Percentiles rank a stretch among this genome's conserved stretches.
phyloP scores from a whole-genome alignment of 2,329 filamentous ascomycete species.

The Colletotrichum liriopes region DNA sequence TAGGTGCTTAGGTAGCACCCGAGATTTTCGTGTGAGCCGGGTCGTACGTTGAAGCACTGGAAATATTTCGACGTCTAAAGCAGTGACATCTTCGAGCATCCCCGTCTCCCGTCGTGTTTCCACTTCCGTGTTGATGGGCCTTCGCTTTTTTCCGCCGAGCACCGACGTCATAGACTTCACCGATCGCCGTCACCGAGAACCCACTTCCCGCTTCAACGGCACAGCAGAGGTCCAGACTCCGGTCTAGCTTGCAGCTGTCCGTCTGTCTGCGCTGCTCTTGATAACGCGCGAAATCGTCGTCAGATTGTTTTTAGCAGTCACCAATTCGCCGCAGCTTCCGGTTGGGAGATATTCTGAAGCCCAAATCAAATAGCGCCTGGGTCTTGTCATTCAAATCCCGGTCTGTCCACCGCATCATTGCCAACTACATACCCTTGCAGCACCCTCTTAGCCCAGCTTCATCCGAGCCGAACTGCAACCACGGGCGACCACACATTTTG shows the following conservation, averaged over 20 bases:
- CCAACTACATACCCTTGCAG: too few species aligned
- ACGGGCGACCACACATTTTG: background rate
- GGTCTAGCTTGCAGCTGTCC: background rate
- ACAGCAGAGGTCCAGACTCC: background rate
- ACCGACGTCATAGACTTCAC: conserved; percentile 21
- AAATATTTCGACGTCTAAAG: background rate
- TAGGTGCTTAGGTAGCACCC: background rate
- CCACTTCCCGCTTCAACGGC: conserved; percentile 17
- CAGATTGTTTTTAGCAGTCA: background rate
- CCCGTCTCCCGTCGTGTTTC: background rate
- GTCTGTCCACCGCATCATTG: background rate
- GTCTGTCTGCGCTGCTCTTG: background rate
- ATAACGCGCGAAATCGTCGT: background rate
- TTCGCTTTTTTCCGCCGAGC: background rate
- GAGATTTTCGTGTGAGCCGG: background rate
- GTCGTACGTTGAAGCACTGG: background rate
- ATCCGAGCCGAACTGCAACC: background rate
- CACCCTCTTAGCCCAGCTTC: background rate
- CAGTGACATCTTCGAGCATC: background rate
- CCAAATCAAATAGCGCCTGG: background rate
- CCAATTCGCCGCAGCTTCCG: background rate
- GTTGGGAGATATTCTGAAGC: background rate
- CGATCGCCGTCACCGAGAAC: background rate
- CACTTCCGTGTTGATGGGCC: conserved; percentile 22
- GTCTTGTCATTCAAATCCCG: background rate